These are phyloP conservation scores for Lecanicillium sp. DNA, from an alignment of 2,329 filamentous ascomycete genomes.

Conservation along the genomic window DNA sequence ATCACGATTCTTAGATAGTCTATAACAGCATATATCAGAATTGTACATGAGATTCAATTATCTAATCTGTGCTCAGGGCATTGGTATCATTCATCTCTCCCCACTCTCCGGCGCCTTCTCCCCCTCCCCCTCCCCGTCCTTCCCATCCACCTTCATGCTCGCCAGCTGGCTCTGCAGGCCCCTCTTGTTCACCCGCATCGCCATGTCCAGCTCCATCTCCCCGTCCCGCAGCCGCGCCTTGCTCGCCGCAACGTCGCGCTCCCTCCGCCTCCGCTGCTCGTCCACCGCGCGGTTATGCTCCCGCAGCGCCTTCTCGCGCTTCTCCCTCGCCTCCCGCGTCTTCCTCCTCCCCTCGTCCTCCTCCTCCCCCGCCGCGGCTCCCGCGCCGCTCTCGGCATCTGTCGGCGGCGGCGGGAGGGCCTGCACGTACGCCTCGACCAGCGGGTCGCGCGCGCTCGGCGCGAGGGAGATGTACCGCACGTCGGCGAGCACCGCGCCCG, in stretches of 20 bases:
- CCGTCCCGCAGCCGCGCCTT: constrained; percentile 58
- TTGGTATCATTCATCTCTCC: constrained; percentile 13
- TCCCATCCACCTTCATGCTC: constrained; percentile 23
- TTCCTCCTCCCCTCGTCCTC: constrained; percentile 48
- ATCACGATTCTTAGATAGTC: constrained; percentile 36
- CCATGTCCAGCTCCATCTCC: constrained; percentile 60
- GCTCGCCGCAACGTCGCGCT: constrained; percentile 53
- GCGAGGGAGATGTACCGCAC: constrained; percentile 65
- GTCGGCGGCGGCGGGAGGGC: constrained; percentile 55
- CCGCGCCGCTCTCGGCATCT: constrained; percentile 31
- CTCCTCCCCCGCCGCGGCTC: constrained; percentile 44
- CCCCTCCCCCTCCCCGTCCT: constrained; percentile 18
- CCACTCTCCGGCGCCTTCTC: constrained; percentile 16
- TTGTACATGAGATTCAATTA: neutral
- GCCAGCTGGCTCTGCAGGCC: constrained; percentile 58
- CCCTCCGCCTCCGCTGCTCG: constrained; percentile 56
- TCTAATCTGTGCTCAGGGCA: neutral
- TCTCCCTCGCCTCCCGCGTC: constrained; percentile 43
- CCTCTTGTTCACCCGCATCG: constrained; percentile 62
- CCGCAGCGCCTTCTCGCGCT: constrained; percentile 60
- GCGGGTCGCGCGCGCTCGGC: constrained; percentile 51
- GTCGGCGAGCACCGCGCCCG: constrained; percentile 57
- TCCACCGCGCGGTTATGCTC: constrained; percentile 58
- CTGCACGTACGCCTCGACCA: constrained; percentile 62
- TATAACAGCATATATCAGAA: constrained; percentile 23